phyloP scores from a whole-genome alignment of 192 early-diverging fungal species.

The Gamsiella multidivaricata region DNA sequence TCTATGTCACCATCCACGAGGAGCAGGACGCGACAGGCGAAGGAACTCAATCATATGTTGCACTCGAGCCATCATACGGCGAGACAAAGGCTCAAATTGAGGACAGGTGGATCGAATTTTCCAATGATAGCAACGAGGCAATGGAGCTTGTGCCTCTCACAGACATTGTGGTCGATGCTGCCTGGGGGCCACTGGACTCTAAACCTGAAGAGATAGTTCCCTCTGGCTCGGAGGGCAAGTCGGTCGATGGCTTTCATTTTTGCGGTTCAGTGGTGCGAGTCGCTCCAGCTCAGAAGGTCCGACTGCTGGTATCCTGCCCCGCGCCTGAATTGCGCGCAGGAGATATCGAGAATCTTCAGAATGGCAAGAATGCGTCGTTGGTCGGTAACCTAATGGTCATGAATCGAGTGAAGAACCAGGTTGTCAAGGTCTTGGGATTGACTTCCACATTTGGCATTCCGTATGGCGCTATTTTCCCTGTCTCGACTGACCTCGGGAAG shows the following conservation, averaged over 20 bases:
- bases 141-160: slow-evolving; percentile 64
- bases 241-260: slow-evolving; percentile 38
- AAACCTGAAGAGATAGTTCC: background rate
- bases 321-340: slow-evolving; percentile 53
- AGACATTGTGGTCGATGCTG: slow-evolving; percentile 54
- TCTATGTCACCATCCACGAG: slow-evolving; percentile 40
- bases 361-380: slow-evolving; percentile 65
- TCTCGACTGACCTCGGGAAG: slow-evolving; percentile 79
- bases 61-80: slow-evolving; percentile 38
- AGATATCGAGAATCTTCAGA: slow-evolving; percentile 47
- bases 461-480: slow-evolving; percentile 49
- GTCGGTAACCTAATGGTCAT: slow-evolving; percentile 71
- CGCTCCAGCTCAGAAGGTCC: slow-evolving; percentile 58
- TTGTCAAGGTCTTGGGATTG: slow-evolving; percentile 72
- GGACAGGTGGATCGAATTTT: slow-evolving; percentile 43
- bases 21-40: slow-evolving; percentile 3
- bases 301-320: slow-evolving; percentile 64
- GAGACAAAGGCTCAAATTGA: slow-evolving; percentile 27
- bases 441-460: slow-evolving; percentile 70
- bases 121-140: slow-evolving; percentile 64
- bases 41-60: slow-evolving; percentile 3
- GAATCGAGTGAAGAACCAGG: slow-evolving; percentile 59
- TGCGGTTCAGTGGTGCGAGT: slow-evolving; percentile 61
- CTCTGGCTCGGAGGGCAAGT: background rate
- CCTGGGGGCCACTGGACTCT: slow-evolving; percentile 54